A percentile compares a stretch with the other conserved stretches of the same genome.
Conservation (phyloP, 192 early-diverging fungal genomes). For the Coemansia sp. region DNA sequence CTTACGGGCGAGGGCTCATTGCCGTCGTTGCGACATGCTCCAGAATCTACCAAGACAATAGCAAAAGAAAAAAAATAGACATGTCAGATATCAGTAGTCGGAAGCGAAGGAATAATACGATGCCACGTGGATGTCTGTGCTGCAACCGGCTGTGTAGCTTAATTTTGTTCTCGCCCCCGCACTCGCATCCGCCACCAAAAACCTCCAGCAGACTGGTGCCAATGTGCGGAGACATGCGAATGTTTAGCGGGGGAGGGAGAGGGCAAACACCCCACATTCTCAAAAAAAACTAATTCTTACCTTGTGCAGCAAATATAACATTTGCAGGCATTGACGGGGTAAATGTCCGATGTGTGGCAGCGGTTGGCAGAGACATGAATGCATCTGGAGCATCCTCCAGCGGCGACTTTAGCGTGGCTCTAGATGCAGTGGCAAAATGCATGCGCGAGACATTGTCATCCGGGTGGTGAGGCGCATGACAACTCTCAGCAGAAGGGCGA, state of each 20-base stretch:
- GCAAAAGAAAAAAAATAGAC: not conserved
- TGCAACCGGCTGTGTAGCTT: not conserved
- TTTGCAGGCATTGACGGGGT: conserved; percentile 19
- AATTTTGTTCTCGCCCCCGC: not conserved
- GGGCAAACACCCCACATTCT: not conserved
- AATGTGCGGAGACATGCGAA: not conserved
- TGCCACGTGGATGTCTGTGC: not conserved
- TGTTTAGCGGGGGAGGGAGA: not conserved
- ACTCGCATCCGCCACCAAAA: conserved; percentile 6
- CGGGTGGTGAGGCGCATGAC: not conserved
- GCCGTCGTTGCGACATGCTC: not conserved
- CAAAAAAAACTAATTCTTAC: conserved; percentile 15
- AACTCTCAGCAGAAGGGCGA: conserved; percentile 24
- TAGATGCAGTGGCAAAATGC: conserved; percentile 32
- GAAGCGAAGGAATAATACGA: not conserved
- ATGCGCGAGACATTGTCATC: conserved; percentile 13
- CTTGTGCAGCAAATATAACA: conserved; percentile 26
- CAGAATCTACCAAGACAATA: conserved; percentile 8
- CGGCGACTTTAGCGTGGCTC: conserved; percentile 14
- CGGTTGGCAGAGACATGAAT: conserved; percentile 38
- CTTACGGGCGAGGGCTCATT: not conserved
- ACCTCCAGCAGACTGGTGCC: not conserved
- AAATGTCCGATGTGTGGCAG: conserved; percentile 20
- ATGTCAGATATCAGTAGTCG: conserved; percentile 3
- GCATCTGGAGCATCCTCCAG: conserved; percentile 14